Evolutionary conservation across 2,329 filamentous ascomycete species (phyloP), one percentile per base, ranked within the genome.

Genomic region (Dactylonectria estremocensis): DNA sequence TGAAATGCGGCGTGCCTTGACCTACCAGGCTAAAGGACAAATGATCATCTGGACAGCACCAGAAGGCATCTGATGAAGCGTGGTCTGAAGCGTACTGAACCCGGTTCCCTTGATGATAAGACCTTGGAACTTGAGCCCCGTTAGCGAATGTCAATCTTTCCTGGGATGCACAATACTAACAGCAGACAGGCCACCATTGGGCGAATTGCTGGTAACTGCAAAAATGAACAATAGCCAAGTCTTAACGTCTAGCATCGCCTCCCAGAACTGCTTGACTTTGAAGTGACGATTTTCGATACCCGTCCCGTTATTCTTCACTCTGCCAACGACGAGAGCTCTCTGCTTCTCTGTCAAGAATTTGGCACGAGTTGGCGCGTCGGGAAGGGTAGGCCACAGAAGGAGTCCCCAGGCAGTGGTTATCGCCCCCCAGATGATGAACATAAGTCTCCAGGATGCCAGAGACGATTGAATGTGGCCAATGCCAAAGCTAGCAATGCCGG

Each of bases 211-310:
- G 1, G 85, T 77, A 1, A 89, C 66, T 10, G 84, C 81, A 22
- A 90, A 82, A 1, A 89, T 68, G 64, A 89, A 88, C 5, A 90
- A 73, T 16, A 90, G 81, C 87, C 88, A 91, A 0, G 87, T 88
- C 77, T 91, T 90, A 0, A 87, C 83, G 69, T 91, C 89, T 3
- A 76, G 54, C 1, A 84, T 72, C 0, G 85, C 84, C 70, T 88
- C 86, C 13, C 78, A 77, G 28, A 88, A 82, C 67, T 87, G 86
- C 11, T 78, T 76, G 69, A 78, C 78, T 66, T 86, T 86, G 24
- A 88, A 73, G 70, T 83, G 75, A 70, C 87, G 87, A 63, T 89
- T 88, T 73, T 88, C 86, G 6, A 76, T 73, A 9, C 86, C 86
- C 0, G 86, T 88, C 61, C 88, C 87, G 59, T 88, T 87, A 1